Evolutionary conservation across 2,329 filamentous ascomycete genomes (phyloP).

Genomic region (Fusarium subtropicale): DNA sequence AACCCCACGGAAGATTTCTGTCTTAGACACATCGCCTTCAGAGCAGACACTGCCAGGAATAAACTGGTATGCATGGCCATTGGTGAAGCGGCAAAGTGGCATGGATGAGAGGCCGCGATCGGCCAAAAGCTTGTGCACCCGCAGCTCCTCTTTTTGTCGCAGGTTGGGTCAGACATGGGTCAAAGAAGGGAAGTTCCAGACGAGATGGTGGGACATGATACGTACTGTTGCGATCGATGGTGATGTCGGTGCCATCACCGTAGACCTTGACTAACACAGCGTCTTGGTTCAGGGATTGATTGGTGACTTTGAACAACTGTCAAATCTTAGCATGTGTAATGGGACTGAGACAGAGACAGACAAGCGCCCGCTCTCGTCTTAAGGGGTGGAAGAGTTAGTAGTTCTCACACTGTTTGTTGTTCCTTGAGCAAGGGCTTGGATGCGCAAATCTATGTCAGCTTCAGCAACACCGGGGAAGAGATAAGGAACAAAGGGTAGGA

Average conservation of each 20-base stretch:
- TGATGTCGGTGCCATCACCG: constrained; percentile 40
- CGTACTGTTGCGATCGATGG: constrained; percentile 40
- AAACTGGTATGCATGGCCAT: constrained; percentile 40
- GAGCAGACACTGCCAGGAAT: constrained; percentile 32
- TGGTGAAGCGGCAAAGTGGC: constrained; percentile 36
- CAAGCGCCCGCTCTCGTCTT: background rate
- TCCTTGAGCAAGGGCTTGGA: constrained; percentile 32
- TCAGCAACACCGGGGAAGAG: constrained; percentile 23
- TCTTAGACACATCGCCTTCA: constrained; percentile 27
- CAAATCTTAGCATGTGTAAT: constrained; percentile 7
- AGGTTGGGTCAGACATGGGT: constrained; percentile 20
- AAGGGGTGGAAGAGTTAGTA: no score
- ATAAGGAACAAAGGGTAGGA: constrained; percentile 15
- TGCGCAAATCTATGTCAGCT: background rate
- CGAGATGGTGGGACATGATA: constrained; percentile 10
- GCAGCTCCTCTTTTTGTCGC: constrained; percentile 38
- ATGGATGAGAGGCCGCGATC: constrained; percentile 32
- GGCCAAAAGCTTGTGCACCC: constrained; percentile 34
- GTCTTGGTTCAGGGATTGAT: background rate
- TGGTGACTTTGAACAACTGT: constrained; percentile 38
- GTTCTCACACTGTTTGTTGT: constrained; percentile 41
- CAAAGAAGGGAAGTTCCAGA: constrained; percentile 7
- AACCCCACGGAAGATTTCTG: constrained; percentile 31
- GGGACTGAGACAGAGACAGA: background rate
- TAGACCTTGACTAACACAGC: constrained; percentile 40